Evolutionary conservation across 805 yeast species (phyloP).

Genomic region (Starmerella geochares): DNA sequence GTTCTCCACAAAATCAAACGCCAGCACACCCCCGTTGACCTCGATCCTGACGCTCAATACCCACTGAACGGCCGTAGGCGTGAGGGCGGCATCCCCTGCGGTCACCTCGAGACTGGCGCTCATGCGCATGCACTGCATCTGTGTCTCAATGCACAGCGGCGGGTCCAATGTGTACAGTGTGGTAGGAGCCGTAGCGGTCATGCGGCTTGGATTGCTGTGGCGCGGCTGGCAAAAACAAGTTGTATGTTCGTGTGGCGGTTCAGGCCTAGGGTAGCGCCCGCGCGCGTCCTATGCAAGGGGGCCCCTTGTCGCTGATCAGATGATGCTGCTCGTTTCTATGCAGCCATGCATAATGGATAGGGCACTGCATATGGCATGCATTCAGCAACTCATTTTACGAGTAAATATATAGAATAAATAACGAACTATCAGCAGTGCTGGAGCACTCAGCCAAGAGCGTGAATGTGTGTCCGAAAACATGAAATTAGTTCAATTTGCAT

Average conservation of each 20-base stretch:
- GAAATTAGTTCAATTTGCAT: too few species aligned
- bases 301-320: too few species aligned
- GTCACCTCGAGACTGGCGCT: constrained; percentile 6
- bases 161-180: background rate
- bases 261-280: background rate
- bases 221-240: too few species aligned
- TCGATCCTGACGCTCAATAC: constrained; percentile 1
- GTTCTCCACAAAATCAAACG: constrained; percentile 20
- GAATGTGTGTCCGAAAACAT: too few species aligned
- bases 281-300: background rate
- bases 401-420: background rate
- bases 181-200: too few species aligned
- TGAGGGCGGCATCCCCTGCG: constrained; percentile 10
- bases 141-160: background rate
- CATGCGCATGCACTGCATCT: constrained; percentile 1
- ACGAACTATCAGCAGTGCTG: background rate
- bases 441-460: too few species aligned
- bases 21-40: constrained; percentile 7
- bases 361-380: too few species aligned
- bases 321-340: too few species aligned
- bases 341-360: too few species aligned
- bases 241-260: background rate
- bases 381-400: too few species aligned
- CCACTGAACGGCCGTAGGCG: constrained; percentile 20
- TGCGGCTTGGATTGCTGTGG: too few species aligned